phyloP scores from a whole-genome alignment of 2,329 filamentous ascomycete genomes.

The Lecanoromycetidae sp. region DNA sequence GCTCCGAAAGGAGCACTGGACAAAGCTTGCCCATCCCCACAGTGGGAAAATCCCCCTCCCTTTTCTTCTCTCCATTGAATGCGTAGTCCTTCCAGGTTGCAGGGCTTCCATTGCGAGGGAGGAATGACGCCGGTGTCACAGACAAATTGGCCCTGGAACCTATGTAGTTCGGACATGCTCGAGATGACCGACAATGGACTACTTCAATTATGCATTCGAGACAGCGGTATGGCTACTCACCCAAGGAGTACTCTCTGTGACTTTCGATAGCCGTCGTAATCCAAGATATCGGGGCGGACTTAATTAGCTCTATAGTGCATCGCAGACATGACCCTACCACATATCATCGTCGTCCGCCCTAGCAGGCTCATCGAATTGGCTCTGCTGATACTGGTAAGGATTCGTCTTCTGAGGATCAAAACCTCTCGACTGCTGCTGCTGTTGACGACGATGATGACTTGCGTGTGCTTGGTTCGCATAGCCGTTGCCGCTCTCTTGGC shows the following conservation, averaged over 20 bases:
- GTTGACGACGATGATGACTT: constrained; percentile 20
- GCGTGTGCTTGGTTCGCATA: constrained; percentile 19
- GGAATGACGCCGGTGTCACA: no score
- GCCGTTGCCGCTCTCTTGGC: constrained; percentile 15
- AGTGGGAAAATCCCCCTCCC: no score
- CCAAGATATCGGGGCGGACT: no score
- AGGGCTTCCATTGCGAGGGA: no score
- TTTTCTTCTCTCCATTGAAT: no score
- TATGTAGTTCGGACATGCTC: no score
- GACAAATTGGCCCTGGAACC: no score
- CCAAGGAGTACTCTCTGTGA: no score
- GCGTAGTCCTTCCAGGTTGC: no score
- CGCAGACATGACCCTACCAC: constrained; percentile 29
- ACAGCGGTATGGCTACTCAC: no score
- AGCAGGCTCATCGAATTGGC: constrained; percentile 31
- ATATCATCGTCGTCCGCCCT: constrained; percentile 37
- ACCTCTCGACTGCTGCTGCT: not conserved
- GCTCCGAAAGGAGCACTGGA: not conserved
- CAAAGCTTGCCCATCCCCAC: not conserved
- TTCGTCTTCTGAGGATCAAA: constrained; percentile 9
- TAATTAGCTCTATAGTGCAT: not conserved
- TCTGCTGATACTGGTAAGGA: constrained; percentile 28
- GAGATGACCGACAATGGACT: no score
- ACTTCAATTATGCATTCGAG: no score
- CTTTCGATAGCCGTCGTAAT: not conserved